phyloP scores from a whole-genome alignment of 345 rosid species.

The Hibiscus tridactylites region DNA sequence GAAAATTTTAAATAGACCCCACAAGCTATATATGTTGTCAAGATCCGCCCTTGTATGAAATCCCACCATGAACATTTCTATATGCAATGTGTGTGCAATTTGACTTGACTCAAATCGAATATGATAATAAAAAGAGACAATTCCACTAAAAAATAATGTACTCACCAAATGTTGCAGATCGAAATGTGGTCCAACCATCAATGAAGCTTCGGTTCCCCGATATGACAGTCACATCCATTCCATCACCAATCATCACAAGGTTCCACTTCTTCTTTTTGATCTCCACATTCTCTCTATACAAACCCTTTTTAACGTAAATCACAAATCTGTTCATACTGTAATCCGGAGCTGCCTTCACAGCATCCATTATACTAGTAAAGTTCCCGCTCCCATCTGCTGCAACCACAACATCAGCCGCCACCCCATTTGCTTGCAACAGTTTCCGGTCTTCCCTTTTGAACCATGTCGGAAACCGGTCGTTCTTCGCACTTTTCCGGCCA shows the following conservation, averaged over 20 bases:
- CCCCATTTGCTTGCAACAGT: conserved; percentile 33
- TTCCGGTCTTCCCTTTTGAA: conserved; percentile 44
- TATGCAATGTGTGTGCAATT: too few relatives aligned
- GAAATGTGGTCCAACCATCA: conserved; percentile 88
- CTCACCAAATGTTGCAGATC: conserved; percentile 87
- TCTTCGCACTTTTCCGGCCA: not conserved
- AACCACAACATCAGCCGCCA: conserved; percentile 42
- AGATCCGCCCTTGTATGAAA: too few relatives aligned
- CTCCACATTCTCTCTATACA: conserved; percentile 67
- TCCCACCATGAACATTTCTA: too few relatives aligned
- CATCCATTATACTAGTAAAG: conserved; percentile 49
- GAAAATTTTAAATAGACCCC: too few relatives aligned
- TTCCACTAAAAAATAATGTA: not conserved
- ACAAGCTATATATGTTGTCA: too few relatives aligned
- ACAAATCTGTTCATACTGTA: conserved; percentile 37
- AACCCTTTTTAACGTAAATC: conserved; percentile 58
- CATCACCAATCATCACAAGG: conserved; percentile 74
- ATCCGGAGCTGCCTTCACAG: conserved; percentile 62
- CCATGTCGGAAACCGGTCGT: conserved; percentile 49
- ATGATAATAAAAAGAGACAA: too few relatives aligned
- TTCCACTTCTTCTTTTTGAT: conserved; percentile 79
- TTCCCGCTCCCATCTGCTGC: conserved; percentile 76
- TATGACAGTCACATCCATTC: conserved; percentile 50
- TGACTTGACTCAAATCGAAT: too few relatives aligned
- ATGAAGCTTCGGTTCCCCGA: conserved; percentile 53